Evolutionary conservation across 495 filamentous ascomycete species (phyloP).

Genomic region (Penicillium paxilli): DNA sequence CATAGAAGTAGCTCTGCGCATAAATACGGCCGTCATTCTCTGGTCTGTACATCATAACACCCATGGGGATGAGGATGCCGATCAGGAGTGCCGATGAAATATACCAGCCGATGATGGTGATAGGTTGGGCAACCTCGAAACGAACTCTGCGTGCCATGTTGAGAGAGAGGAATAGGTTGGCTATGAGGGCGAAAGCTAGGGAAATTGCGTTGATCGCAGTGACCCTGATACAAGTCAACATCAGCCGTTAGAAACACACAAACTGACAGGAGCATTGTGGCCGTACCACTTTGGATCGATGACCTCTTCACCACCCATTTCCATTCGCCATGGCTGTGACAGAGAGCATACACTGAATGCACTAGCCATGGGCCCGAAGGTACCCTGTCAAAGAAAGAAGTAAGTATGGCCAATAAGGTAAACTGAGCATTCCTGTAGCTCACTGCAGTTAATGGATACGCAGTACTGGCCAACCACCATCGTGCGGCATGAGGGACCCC

Average conservation of each 20-base stretch:
- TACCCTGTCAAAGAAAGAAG: constrained; percentile 46
- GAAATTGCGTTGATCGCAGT: constrained; percentile 72
- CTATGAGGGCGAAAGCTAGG: constrained; percentile 64
- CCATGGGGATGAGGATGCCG: constrained; percentile 54
- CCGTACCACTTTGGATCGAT: constrained; percentile 69
- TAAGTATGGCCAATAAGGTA: constrained; percentile 1
- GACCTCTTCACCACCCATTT: constrained; percentile 55
- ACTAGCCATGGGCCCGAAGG: constrained; percentile 80
- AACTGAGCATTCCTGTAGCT: background rate
- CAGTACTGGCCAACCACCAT: constrained; percentile 88
- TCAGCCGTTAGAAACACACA: no score
- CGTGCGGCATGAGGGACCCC: constrained; percentile 36
- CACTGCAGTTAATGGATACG: constrained; percentile 73
- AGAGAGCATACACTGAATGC: constrained; percentile 81
- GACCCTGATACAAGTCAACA: constrained; percentile 46
- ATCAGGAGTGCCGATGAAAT: constrained; percentile 67
- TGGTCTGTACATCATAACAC: constrained; percentile 18
- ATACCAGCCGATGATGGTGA: constrained; percentile 66
- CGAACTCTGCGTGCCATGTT: constrained; percentile 67
- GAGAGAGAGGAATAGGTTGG: constrained; percentile 72
- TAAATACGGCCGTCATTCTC: constrained; percentile 17
- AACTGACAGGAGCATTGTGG: background rate
- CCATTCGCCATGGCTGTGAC: constrained; percentile 70
- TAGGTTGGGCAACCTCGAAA: constrained; percentile 60
- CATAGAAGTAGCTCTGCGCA: constrained; percentile 80